Evolutionary conservation across 768 basidiomycete species (phyloP).

Genomic region (Tricholoma matsutake): DNA sequence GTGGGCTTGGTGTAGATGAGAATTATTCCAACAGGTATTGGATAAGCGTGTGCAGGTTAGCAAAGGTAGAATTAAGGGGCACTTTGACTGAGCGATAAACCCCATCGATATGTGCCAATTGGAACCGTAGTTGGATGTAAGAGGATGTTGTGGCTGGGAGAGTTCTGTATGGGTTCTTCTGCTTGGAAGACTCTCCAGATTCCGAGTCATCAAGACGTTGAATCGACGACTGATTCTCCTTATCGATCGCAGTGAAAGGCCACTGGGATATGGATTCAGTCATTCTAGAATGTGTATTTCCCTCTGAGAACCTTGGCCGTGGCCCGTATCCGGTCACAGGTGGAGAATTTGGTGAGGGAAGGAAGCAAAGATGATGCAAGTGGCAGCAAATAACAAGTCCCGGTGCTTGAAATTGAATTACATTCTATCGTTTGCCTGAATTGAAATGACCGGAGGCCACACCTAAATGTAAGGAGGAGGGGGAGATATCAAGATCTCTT

Average conservation of each 20-base stretch:
- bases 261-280: neutral
- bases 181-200: neutral
- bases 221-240: neutral
- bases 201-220: neutral
- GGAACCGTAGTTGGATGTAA: conserved; percentile 2
- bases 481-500: too few relatives aligned
- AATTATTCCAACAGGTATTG: conserved; percentile 15
- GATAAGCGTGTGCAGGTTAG: conserved; percentile 13
- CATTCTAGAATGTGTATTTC: neutral
- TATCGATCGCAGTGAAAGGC: neutral
- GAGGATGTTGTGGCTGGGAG: neutral
- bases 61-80: conserved; percentile 13
- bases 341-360: too few relatives aligned
- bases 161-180: neutral
- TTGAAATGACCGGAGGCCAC: too few relatives aligned
- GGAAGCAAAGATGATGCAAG: too few relatives aligned
- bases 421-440: too few relatives aligned
- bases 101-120: neutral
- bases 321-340: too few relatives aligned
- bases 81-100: conserved; percentile 11
- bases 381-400: too few relatives aligned
- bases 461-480: too few relatives aligned
- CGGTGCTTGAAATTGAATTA: too few relatives aligned
- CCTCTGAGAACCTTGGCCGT: too few relatives aligned
- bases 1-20: neutral